Percentiles rank a stretch among this genome's conserved stretches.
phyloP scores from a whole-genome alignment of 208 protist genomes.

The Novymonas esmeraldas region DNA sequence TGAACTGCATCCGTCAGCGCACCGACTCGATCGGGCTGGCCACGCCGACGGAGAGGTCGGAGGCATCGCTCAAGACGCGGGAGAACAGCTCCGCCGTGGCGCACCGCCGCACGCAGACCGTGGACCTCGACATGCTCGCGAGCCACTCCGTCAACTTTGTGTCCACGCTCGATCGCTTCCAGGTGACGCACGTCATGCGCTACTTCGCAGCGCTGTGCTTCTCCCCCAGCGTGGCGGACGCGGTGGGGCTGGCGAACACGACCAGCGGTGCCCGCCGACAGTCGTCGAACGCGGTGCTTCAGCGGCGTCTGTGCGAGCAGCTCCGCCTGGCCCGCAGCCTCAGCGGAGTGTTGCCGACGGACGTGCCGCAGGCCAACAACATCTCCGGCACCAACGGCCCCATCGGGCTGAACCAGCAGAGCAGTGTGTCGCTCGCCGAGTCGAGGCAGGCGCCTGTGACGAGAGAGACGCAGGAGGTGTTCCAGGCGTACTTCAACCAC shows the following conservation, averaged over 20 bases:
- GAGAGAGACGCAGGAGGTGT: slow-evolving; percentile 27
- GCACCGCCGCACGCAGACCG: slow-evolving; percentile 26
- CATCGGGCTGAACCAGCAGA: slow-evolving; percentile 5
- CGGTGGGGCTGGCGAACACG: slow-evolving; percentile 11
- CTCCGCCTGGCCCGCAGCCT: slow-evolving; percentile 22
- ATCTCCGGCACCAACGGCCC: background rate
- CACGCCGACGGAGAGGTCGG: slow-evolving; percentile 18
- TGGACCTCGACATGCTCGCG: slow-evolving; percentile 21
- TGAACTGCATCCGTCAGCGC: slow-evolving; percentile 22
- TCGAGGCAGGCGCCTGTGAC: slow-evolving; percentile 18
- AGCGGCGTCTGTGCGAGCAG: slow-evolving; percentile 25
- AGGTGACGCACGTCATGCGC: slow-evolving; percentile 29
- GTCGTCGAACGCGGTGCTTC: slow-evolving; percentile 15
- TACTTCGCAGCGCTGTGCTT: slow-evolving; percentile 35
- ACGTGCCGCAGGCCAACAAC: slow-evolving; percentile 14
- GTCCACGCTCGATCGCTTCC: slow-evolving; percentile 28
- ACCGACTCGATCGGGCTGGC: slow-evolving; percentile 14
- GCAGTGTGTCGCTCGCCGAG: slow-evolving; percentile 9
- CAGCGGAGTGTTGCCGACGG: slow-evolving; percentile 13
- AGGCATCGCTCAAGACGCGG: slow-evolving; percentile 17
- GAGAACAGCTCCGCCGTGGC: slow-evolving; percentile 12
- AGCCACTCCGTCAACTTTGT: slow-evolving; percentile 17
- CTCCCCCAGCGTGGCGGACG: slow-evolving; percentile 12
- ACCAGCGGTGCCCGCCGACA: slow-evolving; percentile 2
- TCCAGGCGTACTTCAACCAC: slow-evolving; percentile 31